Evolutionary conservation across 495 filamentous ascomycete genomes (phyloP).

Genomic region (Talaromyces thailandensis): DNA sequence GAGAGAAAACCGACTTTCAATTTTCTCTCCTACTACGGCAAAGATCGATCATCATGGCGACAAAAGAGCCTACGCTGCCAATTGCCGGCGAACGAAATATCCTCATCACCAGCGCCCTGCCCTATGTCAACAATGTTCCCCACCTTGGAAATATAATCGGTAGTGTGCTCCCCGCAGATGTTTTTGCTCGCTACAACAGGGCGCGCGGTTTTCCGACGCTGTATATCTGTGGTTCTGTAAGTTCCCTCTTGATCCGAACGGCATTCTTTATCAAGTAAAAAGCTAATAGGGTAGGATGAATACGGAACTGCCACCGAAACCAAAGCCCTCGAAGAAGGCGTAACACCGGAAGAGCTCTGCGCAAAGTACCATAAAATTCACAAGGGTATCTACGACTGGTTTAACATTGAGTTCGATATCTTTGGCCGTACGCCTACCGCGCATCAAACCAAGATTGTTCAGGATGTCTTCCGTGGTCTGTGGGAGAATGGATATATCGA

Average conservation of each 20-base stretch:
- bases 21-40: not conserved
- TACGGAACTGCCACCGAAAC: conserved; percentile 86
- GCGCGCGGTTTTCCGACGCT: conserved; percentile 48
- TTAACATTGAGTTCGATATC: conserved; percentile 73
- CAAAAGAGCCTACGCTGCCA: conserved; percentile 13
- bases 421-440: conserved; percentile 78
- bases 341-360: conserved; percentile 66
- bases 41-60: not conserved
- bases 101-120: conserved; percentile 56
- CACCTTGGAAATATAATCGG: conserved; percentile 93
- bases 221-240: conserved; percentile 22
- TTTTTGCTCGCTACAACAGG: conserved; percentile 58
- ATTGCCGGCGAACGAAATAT: conserved; percentile 17
- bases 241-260: too few relatives aligned
- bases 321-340: conserved; percentile 59
- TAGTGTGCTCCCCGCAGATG: conserved; percentile 75
- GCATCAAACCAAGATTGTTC: conserved; percentile 78
- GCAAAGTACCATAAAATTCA: conserved; percentile 81
- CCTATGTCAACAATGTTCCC: conserved; percentile 95
- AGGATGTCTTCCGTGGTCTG: conserved; percentile 74
- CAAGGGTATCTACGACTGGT: conserved; percentile 81
- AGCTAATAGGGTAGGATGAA: conserved; percentile 42
- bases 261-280: not conserved
- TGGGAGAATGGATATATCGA: conserved; percentile 73
- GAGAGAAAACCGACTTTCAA: not conserved